Percentiles rank a stretch among this genome's conserved stretches.
Conservation (phyloP, 2,329 filamentous ascomycete species). For the Diaporthe sp. region DNA sequence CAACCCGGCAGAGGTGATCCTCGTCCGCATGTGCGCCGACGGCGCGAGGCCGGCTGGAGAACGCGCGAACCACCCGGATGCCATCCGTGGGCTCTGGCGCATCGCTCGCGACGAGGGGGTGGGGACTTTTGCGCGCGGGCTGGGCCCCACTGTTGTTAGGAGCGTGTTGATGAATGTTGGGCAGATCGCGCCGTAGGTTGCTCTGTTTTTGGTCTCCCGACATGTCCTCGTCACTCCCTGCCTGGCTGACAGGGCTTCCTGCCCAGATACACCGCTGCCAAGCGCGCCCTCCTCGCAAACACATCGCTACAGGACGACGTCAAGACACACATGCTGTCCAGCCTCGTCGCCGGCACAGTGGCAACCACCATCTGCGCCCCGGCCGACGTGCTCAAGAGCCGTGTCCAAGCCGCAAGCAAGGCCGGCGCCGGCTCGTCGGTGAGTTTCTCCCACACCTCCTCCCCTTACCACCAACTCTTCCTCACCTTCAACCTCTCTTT, state of each 20-base stretch:
- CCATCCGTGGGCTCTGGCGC: conserved; percentile 46
- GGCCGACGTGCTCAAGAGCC: conserved; percentile 56
- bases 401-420: conserved; percentile 49
- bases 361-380: conserved; percentile 57
- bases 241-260: background rate
- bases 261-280: conserved; percentile 46
- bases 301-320: conserved; percentile 49
- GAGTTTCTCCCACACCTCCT: background rate
- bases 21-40: conserved; percentile 58
- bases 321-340: conserved; percentile 52
- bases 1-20: conserved; percentile 55
- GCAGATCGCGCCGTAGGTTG: conserved; percentile 54
- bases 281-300: conserved; percentile 44
- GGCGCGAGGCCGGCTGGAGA: conserved; percentile 50
- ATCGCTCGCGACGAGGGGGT: conserved; percentile 52
- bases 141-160: conserved; percentile 52
- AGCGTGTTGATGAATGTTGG: conserved; percentile 59
- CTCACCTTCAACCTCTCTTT: background rate
- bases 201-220: no score
- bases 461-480: no score
- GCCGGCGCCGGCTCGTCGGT: conserved; percentile 29
- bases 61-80: conserved; percentile 52
- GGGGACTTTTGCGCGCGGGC: conserved; percentile 49
- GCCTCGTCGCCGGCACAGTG: conserved; percentile 55
- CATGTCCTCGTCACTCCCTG: background rate